Base-by-base conservation (phyloP, 352 stramenopile genomes). In the Phytopythium ostracodes region DNA sequence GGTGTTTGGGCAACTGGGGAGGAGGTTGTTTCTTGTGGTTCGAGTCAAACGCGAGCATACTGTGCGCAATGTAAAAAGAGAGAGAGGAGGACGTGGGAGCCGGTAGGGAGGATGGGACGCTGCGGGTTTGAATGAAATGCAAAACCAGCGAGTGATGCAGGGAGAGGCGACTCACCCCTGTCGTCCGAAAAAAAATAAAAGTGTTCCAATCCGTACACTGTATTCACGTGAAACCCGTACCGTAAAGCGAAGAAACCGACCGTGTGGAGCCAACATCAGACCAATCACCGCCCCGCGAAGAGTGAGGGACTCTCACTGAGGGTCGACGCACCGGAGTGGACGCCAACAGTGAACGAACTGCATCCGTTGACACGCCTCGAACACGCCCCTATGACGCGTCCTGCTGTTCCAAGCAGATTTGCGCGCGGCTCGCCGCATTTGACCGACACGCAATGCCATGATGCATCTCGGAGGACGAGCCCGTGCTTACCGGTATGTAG, bases 391-490 rank as follows among this genome's bases (percentile, higher is more conserved):
- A 58, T 58, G 52, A 58, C 52, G 52, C 52, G 52, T 11, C n/a
- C 31, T 40, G 52, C 52, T 43, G 52, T 46, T 44, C 52, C 52
- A 58, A 58, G 52, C 52, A 43, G 52, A 58, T 58, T 46, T 58
- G 51, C 47, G 47, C 27, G 47, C 47, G 24, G 24, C 24, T 31
- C 25, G 25, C 50, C 17, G 25, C 29, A 25, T 31, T 24, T 27
- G 25, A 20, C 6, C 31, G 51, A 56, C 51, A 56, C 51, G 51
- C 51, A 56, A 56, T 38, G 33, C 33, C 33, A 38, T 15, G 33
- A 38, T 38, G 33, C 43, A 10, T 38, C 14, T 38, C 33, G 33
- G 33, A 38, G 33, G 33, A 38, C 33, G 33, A 38, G 33, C 10
- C 33, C 33, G 2, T 14, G 10, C 33, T 2, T 38, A 38, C 33